Percentiles rank a stretch among this genome's conserved stretches.
These are phyloP conservation scores for Boletus sp. DNA, from an alignment of 768 basidiomycete genomes.

Conservation along the genomic window DNA sequence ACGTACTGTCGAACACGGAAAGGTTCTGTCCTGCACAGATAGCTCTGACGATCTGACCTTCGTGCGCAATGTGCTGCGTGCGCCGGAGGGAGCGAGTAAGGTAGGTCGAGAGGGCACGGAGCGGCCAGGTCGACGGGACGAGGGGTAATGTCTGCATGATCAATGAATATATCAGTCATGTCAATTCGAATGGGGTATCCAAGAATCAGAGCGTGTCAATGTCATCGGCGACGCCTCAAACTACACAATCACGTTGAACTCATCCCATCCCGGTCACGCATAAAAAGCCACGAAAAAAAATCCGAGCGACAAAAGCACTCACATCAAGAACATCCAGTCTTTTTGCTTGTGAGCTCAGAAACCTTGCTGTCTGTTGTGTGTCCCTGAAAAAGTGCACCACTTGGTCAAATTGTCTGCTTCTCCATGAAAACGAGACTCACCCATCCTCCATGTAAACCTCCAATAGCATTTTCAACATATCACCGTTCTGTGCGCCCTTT, in stretches of 20 bases:
- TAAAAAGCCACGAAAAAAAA: background rate
- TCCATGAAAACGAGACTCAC: slow-evolving; percentile 41
- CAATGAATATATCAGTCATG: background rate
- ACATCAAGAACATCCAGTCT: slow-evolving; percentile 80
- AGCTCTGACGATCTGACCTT: slow-evolving; percentile 75
- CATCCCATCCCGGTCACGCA: background rate
- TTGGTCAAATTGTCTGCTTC: background rate
- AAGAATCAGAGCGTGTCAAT: background rate
- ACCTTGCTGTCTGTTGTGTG: slow-evolving; percentile 55
- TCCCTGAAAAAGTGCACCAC: slow-evolving; percentile 38
- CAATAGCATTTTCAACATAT: slow-evolving; percentile 66
- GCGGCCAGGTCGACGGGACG: slow-evolving; percentile 75
- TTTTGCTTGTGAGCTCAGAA: slow-evolving; percentile 79
- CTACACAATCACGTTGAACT: background rate
- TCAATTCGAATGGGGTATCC: background rate
- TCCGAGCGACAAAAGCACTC: slow-evolving; percentile 26
- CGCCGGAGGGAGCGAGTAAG: slow-evolving; percentile 76
- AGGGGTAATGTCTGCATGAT: slow-evolving; percentile 55
- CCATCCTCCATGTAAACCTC: slow-evolving; percentile 81
- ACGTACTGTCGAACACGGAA: slow-evolving; percentile 61
- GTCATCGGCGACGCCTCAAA: background rate
- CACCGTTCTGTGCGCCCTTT: slow-evolving; percentile 48
- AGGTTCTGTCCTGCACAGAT: slow-evolving; percentile 80
- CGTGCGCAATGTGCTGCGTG: slow-evolving; percentile 65
- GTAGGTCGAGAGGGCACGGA: slow-evolving; percentile 72